phyloP scores from a whole-genome alignment of 768 basidiomycete genomes.

The Lactarius trivialis region DNA sequence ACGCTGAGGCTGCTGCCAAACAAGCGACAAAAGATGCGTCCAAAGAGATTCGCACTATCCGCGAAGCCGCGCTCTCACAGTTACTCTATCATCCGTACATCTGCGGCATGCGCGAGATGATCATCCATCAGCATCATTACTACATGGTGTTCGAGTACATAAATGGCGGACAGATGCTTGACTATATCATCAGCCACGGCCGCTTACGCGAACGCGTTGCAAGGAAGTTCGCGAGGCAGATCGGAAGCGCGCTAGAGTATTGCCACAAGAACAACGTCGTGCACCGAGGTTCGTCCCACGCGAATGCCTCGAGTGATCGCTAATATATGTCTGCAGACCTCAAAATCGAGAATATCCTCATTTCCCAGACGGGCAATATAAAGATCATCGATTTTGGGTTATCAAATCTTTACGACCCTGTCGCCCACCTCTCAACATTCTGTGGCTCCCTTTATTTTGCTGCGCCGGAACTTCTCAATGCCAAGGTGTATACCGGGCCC shows the following conservation, averaged over 20 bases:
- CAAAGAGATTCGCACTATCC: constrained; percentile 92
- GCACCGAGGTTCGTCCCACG: constrained; percentile 62
- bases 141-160: constrained; percentile 99
- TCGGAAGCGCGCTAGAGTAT: constrained; percentile 92
- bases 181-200: constrained; percentile 99
- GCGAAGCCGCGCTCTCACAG: constrained; percentile 92
- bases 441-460: constrained; percentile 98
- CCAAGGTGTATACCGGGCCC: constrained; percentile 93
- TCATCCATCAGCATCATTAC: constrained; percentile 95
- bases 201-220: constrained; percentile 92
- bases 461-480: constrained; percentile 94
- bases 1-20: constrained; percentile 58
- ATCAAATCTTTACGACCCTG: constrained; percentile 89
- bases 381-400: constrained; percentile 99
- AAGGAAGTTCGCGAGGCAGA: constrained; percentile 95
- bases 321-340: constrained; percentile 50
- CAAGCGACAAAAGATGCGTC: constrained; percentile 85
- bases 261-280: constrained; percentile 97
- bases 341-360: constrained; percentile 99
- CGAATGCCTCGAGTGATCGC: not conserved
- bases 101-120: constrained; percentile 99
- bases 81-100: constrained; percentile 98
- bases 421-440: constrained; percentile 80
- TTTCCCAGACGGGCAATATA: constrained; percentile 97
- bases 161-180: constrained; percentile 98